Conservation (phyloP, 169 alveolate species). For the Plasmodium sp. region DNA sequence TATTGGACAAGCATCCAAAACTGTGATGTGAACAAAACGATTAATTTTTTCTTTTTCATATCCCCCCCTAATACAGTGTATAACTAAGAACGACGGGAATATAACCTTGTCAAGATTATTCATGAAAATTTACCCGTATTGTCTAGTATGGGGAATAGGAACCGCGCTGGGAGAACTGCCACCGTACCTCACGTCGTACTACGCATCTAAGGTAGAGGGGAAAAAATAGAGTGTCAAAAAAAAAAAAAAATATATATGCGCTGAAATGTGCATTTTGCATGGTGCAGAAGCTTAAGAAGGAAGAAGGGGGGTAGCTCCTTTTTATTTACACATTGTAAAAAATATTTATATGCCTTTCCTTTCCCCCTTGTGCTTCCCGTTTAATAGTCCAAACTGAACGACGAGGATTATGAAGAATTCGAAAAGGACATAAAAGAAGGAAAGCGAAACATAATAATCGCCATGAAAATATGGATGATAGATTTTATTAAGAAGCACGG, state of each 20-base stretch:
- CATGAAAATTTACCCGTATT: slow-evolving; percentile 77
- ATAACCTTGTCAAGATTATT: slow-evolving; percentile 72
- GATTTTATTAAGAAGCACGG: slow-evolving; percentile 89
- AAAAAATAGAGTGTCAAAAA: not conserved
- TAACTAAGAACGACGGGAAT: slow-evolving; percentile 38
- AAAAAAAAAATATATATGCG: not conserved
- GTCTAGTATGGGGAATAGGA: slow-evolving; percentile 95
- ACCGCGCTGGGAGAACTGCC: slow-evolving; percentile 97
- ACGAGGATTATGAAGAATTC: slow-evolving; percentile 66
- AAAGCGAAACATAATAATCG: slow-evolving; percentile 74
- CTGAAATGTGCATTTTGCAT: not conserved
- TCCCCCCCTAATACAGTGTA: not conserved
- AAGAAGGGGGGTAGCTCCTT: not conserved
- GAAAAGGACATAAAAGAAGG: slow-evolving; percentile 71
- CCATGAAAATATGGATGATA: slow-evolving; percentile 84
- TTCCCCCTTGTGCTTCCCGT: not conserved
- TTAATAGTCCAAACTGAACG: slow-evolving; percentile 43
- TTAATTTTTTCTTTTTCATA: not conserved
- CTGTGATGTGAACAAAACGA: not conserved
- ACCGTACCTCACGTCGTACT: slow-evolving; percentile 95
- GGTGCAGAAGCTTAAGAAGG: slow-evolving; percentile 1
- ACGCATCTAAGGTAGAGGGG: slow-evolving; percentile 86
- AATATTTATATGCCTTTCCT: not conserved
- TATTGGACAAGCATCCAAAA: not conserved
- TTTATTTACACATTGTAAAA: not conserved